Percentiles rank a stretch among this genome's conserved stretches.
phyloP scores from a whole-genome alignment of 768 basidiomycete genomes.

The Tulasnella sp. region DNA sequence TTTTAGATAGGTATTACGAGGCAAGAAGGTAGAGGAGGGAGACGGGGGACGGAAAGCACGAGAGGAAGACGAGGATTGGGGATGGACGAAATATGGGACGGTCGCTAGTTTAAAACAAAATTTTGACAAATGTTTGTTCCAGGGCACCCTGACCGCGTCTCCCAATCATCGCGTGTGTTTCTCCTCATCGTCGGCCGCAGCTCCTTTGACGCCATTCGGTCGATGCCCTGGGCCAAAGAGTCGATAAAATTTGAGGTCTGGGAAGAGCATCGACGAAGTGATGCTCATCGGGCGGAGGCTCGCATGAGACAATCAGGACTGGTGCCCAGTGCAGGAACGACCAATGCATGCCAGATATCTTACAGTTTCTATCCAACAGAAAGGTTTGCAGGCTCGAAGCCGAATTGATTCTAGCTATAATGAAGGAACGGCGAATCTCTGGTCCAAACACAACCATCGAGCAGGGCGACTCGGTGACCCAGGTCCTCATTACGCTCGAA shows the following conservation, averaged over 20 bases:
- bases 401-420: background rate
- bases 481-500: background rate
- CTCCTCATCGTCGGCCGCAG: background rate
- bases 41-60: background rate
- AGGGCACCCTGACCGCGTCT: background rate
- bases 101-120: background rate
- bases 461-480: background rate
- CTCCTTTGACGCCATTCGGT: background rate
- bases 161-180: background rate
- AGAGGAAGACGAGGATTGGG: background rate
- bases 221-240: background rate
- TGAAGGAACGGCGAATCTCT: background rate
- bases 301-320: too few species aligned
- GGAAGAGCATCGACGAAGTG: background rate
- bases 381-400: background rate
- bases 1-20: constrained; percentile 31
- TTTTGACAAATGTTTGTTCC: background rate
- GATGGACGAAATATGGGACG: background rate
- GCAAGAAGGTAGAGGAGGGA: background rate
- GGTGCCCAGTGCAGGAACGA: background rate
- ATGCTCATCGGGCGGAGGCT: background rate
- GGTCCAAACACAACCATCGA: background rate
- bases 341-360: background rate
- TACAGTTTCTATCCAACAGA: background rate
- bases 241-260: background rate